Evolutionary conservation across 768 basidiomycete genomes (phyloP).

Genomic region (Kwoniella pini): DNA sequence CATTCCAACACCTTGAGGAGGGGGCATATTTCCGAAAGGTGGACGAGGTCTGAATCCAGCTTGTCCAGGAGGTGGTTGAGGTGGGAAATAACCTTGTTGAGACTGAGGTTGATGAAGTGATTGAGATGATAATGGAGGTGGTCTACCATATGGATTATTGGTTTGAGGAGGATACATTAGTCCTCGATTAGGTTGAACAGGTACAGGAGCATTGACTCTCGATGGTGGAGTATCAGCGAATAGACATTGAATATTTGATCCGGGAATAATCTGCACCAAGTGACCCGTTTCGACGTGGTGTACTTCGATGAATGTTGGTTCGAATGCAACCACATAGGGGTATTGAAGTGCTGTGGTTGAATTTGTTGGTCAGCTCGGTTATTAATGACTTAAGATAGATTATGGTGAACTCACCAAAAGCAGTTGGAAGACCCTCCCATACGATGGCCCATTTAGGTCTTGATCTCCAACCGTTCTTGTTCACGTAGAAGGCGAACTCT

Average conservation of each 20-base stretch:
- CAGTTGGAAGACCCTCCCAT: conserved; percentile 93
- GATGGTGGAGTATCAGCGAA: conserved; percentile 94
- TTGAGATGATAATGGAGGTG: conserved; percentile 8
- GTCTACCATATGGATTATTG: background rate
- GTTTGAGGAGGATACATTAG: conserved; percentile 30
- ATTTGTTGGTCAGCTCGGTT: background rate
- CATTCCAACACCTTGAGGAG: conserved; percentile 27
- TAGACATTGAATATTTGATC: conserved; percentile 81
- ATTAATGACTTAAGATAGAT: no score
- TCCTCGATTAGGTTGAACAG: conserved; percentile 50
- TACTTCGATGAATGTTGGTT: conserved; percentile 93
- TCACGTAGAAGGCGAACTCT: conserved; percentile 99
- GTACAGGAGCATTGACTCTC: conserved; percentile 63
- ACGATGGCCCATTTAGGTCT: conserved; percentile 89
- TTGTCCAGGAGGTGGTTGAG: conserved; percentile 3
- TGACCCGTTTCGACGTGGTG: conserved; percentile 90
- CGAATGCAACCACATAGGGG: conserved; percentile 95
- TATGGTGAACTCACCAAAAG: conserved; percentile 88
- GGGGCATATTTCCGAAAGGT: conserved; percentile 40
- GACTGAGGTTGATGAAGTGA: background rate
- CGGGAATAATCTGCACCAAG: conserved; percentile 92
- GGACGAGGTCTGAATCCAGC: conserved; percentile 13
- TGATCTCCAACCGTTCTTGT: conserved; percentile 90
- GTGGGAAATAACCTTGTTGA: conserved; percentile 19
- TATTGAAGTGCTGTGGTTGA: conserved; percentile 76